Evolutionary conservation across 257 asterid genomes (phyloP).

Genomic region (Penstemon davidsonii): DNA sequence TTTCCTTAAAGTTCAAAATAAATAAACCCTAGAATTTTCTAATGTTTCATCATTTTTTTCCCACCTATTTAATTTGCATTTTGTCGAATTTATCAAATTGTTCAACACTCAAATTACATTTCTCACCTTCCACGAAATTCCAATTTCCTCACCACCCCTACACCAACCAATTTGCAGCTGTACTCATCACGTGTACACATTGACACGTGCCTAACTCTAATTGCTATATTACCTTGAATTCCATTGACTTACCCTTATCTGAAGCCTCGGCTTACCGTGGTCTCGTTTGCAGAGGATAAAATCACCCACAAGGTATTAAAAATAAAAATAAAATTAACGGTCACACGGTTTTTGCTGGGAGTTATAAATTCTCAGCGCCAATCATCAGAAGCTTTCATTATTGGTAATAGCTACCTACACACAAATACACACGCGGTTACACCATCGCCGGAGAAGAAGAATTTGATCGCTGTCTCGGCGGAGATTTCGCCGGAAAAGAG

Average conservation of each 20-base stretch:
- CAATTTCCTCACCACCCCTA: not conserved
- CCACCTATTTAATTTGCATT: not conserved
- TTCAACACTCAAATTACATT: constrained; percentile 10
- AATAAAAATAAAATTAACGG: constrained; percentile 8
- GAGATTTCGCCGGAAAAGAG: constrained; percentile 41
- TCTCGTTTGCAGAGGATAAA: not conserved
- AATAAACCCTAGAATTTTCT: not conserved
- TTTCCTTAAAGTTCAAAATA: not conserved
- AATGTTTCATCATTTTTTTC: not conserved
- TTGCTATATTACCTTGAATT: not conserved
- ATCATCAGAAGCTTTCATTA: constrained; percentile 14
- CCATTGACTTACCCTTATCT: not conserved
- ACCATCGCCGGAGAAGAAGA: constrained; percentile 17
- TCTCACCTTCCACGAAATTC: constrained; percentile 10
- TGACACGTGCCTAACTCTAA: not conserved
- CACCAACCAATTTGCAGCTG: not conserved
- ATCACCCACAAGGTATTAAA: not conserved
- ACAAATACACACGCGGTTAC: not conserved
- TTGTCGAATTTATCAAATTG: not conserved
- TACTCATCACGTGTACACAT: not conserved
- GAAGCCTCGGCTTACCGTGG: not conserved
- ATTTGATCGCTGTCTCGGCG: constrained; percentile 26
- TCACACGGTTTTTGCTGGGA: constrained; percentile 29
- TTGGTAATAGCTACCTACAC: not conserved
- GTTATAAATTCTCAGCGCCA: constrained; percentile 27